phyloP scores from a whole-genome alignment of 345 rosid genomes.

The Lumnitzera racemosa region DNA sequence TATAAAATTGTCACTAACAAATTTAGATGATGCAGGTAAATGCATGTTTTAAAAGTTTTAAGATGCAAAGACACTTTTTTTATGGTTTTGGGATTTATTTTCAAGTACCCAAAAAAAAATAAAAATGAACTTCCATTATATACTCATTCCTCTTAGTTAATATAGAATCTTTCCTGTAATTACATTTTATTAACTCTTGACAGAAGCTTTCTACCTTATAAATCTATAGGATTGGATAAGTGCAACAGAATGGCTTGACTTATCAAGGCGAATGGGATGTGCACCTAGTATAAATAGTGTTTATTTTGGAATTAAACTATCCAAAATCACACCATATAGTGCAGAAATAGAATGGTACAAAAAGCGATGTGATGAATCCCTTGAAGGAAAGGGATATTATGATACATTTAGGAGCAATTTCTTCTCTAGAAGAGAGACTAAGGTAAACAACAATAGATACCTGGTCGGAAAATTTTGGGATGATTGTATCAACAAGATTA shows the following conservation, averaged over 20 bases:
- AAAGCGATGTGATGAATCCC: constrained; percentile 3
- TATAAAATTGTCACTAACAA: too few relatives aligned
- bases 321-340: constrained; percentile 8
- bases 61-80: too few relatives aligned
- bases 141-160: too few relatives aligned
- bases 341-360: constrained; percentile 22
- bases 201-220: neutral
- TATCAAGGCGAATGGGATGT: constrained; percentile 10
- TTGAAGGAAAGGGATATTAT: constrained; percentile 23
- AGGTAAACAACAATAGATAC: constrained; percentile 11
- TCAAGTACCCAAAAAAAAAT: too few relatives aligned
- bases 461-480: constrained; percentile 42
- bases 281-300: constrained; percentile 10
- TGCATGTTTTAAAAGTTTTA: too few relatives aligned
- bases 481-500: constrained; percentile 42
- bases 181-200: too few relatives aligned
- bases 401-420: constrained; percentile 48
- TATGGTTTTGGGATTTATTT: too few relatives aligned
- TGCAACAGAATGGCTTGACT: constrained; percentile 12
- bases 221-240: constrained; percentile 3
- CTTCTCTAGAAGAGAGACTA: constrained; percentile 34
- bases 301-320: constrained; percentile 9
- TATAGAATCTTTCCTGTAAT: too few relatives aligned
- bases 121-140: too few relatives aligned
- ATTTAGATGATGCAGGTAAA: too few relatives aligned